A percentile compares a stretch with the other conserved stretches of the same genome.
Evolutionary conservation across 2,329 filamentous ascomycete species (phyloP).

Genomic region (Penicillium sp.): DNA sequence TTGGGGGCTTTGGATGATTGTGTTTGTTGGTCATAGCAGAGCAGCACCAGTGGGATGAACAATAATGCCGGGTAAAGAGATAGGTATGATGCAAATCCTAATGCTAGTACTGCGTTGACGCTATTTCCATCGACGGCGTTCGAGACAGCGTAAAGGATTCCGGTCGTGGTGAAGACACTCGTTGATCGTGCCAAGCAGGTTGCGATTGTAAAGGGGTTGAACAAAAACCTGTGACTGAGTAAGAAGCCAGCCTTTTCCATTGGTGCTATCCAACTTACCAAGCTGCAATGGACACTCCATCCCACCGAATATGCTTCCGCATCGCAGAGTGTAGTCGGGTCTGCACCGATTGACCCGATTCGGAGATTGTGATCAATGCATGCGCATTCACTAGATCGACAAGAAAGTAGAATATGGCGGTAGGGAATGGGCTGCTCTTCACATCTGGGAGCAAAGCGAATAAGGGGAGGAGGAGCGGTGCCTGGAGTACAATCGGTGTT

Average conservation of each 20-base stretch:
- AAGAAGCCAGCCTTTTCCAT: not conserved
- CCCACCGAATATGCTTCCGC: constrained; percentile 72
- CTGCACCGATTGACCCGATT: constrained; percentile 74
- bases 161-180: constrained; percentile 82
- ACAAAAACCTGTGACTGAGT: constrained; percentile 66
- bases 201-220: constrained; percentile 91
- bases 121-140: constrained; percentile 74
- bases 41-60: constrained; percentile 74
- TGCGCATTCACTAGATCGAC: constrained; percentile 81
- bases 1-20: constrained; percentile 34
- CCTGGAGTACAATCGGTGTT: constrained; percentile 48
- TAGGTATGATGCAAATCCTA: constrained; percentile 85
- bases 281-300: constrained; percentile 72
- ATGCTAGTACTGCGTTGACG: constrained; percentile 75
- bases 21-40: constrained; percentile 70
- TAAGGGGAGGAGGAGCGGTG: constrained; percentile 83
- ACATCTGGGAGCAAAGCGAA: constrained; percentile 83
- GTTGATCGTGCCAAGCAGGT: constrained; percentile 90
- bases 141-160: constrained; percentile 78
- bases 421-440: constrained; percentile 66
- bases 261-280: constrained; percentile 54
- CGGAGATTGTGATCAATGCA: constrained; percentile 74
- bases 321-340: constrained; percentile 76
- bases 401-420: constrained; percentile 74
- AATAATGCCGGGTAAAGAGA: constrained; percentile 89